Percentiles rank a stretch among this genome's conserved stretches.
These are phyloP conservation scores for Bjerkandera adusta DNA, from an alignment of 1,284 basidiomycete species.

Conservation along the genomic window DNA sequence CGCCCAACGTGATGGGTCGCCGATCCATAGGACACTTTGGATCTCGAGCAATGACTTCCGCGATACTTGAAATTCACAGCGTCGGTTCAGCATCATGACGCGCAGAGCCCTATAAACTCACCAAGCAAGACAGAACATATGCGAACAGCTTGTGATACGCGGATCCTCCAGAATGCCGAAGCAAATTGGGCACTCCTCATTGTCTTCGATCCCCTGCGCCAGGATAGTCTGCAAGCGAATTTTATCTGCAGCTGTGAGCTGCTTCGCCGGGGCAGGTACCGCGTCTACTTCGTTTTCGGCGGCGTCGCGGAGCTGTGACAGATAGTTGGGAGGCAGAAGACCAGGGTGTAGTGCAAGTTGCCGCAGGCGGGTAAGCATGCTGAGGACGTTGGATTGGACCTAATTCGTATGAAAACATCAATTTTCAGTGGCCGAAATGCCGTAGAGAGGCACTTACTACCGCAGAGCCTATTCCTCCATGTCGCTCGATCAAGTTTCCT, in stretches of 20 bases:
- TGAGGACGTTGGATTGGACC: conserved; percentile 72
- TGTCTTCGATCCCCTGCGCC: conserved; percentile 72
- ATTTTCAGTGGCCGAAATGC: neutral
- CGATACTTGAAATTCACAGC: conserved; percentile 40
- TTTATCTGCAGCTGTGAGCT: conserved; percentile 49
- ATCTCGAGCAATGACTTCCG: conserved; percentile 64
- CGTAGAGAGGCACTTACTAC: conserved; percentile 27
- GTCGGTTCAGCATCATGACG: neutral
- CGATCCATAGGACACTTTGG: conserved; percentile 86
- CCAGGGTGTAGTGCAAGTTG: conserved; percentile 83
- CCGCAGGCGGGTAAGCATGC: conserved; percentile 84
- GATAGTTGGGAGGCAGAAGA: conserved; percentile 72
- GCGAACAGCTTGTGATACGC: conserved; percentile 77
- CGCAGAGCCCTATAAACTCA: no score
- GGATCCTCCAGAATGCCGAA: conserved; percentile 65
- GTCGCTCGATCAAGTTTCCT: conserved; percentile 48
- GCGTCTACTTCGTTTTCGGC: conserved; percentile 34
- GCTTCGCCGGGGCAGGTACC: conserved; percentile 25
- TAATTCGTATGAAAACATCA: conserved; percentile 23
- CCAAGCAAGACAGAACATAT: conserved; percentile 77
- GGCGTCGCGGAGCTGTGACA: conserved; percentile 58
- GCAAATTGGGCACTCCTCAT: conserved; percentile 83
- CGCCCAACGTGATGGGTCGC: conserved; percentile 52
- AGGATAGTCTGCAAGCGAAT: conserved; percentile 61
- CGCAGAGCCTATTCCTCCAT: conserved; percentile 37